phyloP scores from a whole-genome alignment of 345 rosid genomes.

The Luvunga scandens region DNA sequence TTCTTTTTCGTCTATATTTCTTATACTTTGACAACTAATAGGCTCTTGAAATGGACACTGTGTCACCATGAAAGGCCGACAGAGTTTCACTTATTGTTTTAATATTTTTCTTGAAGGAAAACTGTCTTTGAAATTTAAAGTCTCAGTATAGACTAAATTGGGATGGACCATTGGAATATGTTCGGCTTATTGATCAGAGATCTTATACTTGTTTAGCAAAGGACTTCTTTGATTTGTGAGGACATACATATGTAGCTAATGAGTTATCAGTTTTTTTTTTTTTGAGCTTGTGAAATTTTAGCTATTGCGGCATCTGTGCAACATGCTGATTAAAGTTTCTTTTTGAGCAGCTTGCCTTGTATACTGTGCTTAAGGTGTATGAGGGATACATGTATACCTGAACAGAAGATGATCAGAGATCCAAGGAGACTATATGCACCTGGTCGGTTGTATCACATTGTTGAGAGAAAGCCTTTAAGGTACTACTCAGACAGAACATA shows the following conservation, averaged over 20 bases:
- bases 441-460: constrained; percentile 96
- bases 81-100: not conserved
- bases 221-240: not conserved
- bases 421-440: constrained; percentile 97
- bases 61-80: not conserved
- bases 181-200: not conserved
- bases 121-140: not conserved
- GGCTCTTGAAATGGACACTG: not conserved
- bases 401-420: constrained; percentile 84
- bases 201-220: not conserved
- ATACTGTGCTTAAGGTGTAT: constrained; percentile 77
- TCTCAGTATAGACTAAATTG: not conserved
- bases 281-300: not conserved
- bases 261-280: not conserved
- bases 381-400: constrained; percentile 91
- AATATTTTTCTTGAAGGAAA: not conserved
- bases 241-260: not conserved
- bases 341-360: constrained; percentile 78
- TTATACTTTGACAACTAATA: not conserved
- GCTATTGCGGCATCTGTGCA: not conserved
- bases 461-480: constrained; percentile 87
- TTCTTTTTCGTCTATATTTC: not conserved
- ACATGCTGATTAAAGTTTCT: constrained; percentile 8
- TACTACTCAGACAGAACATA: constrained; percentile 19
- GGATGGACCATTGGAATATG: not conserved